Base-by-base conservation (phyloP, 2,329 filamentous ascomycete genomes). In the Sarocladium kiliense region DNA sequence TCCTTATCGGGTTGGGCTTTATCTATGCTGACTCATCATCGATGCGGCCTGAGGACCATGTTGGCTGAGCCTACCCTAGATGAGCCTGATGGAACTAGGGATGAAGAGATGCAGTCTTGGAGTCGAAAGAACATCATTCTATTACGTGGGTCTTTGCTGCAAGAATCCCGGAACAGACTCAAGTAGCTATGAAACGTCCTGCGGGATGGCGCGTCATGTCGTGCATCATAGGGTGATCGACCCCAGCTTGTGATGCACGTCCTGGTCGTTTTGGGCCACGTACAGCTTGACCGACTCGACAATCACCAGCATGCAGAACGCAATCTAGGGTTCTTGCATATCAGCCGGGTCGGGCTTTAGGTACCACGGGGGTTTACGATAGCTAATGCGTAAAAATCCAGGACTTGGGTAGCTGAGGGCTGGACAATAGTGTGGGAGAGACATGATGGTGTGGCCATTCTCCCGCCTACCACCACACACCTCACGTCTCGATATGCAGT, bases 1-100 rank as follows among this genome's bases (percentile, higher is more conserved):
- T 51, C 47, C 47, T 51, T 51, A 51, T 51, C 47, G 47, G 47
- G 12, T 27, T 6, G 18, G 27, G 44, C 27, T 51, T 51, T 51
- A 51, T 51, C 47, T 3, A 5, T 21, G 47, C 47, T 51, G 26
- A 51, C 10, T 51, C 47, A 51, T 34, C 3, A 11, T 6, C 9
- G 9, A 12, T 49, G n/a, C 37, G n/a, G n/a, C 23, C 41, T 45
- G 6, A n/a, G 9, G 7, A n/a, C 16, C 36, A n/a, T 34, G 30
- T 34, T 34, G 30, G n/a, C n/a, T n/a, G n/a, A 18, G 36, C 36
- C 14, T 39, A 39, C 36, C 36, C 36, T 39, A 39, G 18, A 39
- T n/a, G n/a, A n/a, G n/a, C n/a, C n/a, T n/a, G n/a, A n/a, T 32
- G 30, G 30, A 32, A 32, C 30, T 6, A 32, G 30, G 6, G 30